These are phyloP conservation scores for Candida corydali DNA, from an alignment of 805 yeast species.

Conservation along the genomic window DNA sequence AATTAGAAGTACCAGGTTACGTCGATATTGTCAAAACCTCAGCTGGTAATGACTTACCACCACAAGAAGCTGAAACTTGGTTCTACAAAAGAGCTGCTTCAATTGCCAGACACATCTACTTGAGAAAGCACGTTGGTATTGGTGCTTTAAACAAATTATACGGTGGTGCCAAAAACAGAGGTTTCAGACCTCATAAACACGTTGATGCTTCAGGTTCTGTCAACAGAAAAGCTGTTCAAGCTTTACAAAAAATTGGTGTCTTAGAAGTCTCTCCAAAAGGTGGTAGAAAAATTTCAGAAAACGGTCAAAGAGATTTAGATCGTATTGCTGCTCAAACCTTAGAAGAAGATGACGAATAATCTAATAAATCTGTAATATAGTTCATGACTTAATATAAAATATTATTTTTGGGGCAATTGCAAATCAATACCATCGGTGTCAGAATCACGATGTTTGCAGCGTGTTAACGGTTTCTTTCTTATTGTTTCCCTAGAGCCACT, in stretches of 20 bases:
- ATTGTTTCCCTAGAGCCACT: too few species aligned
- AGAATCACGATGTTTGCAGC: too few species aligned
- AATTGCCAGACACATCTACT: slow-evolving; percentile 99
- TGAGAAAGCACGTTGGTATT: slow-evolving; percentile 98
- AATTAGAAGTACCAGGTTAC: slow-evolving; percentile 99
- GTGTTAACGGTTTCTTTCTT: too few species aligned
- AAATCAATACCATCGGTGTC: too few species aligned
- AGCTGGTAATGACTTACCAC: slow-evolving; percentile 98
- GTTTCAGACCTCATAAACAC: slow-evolving; percentile 97
- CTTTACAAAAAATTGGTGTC: slow-evolving; percentile 97
- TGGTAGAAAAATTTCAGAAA: slow-evolving; percentile 98
- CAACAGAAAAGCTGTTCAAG: slow-evolving; percentile 97
- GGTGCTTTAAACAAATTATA: slow-evolving; percentile 98
- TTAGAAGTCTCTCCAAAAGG: slow-evolving; percentile 95
- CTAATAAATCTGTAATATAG: slow-evolving; percentile 10
- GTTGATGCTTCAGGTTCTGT: slow-evolving; percentile 98
- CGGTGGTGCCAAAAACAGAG: slow-evolving; percentile 99
- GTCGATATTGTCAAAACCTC: slow-evolving; percentile 99
- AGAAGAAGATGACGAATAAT: slow-evolving; percentile 81
- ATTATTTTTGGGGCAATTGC: background rate
- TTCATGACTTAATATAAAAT: background rate
- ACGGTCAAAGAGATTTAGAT: slow-evolving; percentile 99
- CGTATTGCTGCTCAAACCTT: slow-evolving; percentile 99
- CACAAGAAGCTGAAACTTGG: slow-evolving; percentile 99
- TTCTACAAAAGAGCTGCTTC: slow-evolving; percentile 99